Evolutionary conservation across 306 rosid species (phyloP), one percentile per base, ranked within the genome.

Genomic region (Cyamopsis tetragonoloba): DNA sequence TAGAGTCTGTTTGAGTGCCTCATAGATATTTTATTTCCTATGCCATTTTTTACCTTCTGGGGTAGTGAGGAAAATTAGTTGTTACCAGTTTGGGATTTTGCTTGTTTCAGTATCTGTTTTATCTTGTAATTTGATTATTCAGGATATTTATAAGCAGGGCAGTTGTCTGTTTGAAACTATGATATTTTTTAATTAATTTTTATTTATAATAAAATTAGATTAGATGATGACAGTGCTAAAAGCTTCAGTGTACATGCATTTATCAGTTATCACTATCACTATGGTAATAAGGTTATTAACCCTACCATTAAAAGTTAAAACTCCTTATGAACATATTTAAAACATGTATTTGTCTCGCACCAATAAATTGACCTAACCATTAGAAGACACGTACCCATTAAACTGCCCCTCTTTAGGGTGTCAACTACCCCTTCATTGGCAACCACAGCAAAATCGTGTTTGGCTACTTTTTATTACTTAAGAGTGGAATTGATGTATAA

Each of bases 11-110:
- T 62, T 28, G 75, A 76, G 83, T 69, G 80, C 76, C 71, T 35
- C 74, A 12, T 76, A 68, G 83, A 83, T 79, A 43, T 26, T 77
- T 80, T 78, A 77, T 72, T 50, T 55, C 41, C 13, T 35, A 83
- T 77, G 71, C 38, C 79, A 62, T 62, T 37, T 64, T 51, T 44
- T 71, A 60, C 20, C 26, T 50, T 31, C 48, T 66, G 31, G 60
- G 51, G 53, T 74, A 60, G 46, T 46, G 61, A 41, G 63, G 60
- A 51, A 38, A 71, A 17, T 60, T 62, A 19, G 80, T 62, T 60
- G 18, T 53, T 28, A 39, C 69, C 50, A 7, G 73, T 67, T 83
- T 74, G 75, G 49, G 54, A 37, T 81, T 66, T 66, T 62, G 53
- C n/a, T 65, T 68, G 82, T 64, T 77, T 60, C 9, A 72, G 54